Base-by-base conservation (phyloP, 768 basidiomycete species). In the Boletus speciosus region DNA sequence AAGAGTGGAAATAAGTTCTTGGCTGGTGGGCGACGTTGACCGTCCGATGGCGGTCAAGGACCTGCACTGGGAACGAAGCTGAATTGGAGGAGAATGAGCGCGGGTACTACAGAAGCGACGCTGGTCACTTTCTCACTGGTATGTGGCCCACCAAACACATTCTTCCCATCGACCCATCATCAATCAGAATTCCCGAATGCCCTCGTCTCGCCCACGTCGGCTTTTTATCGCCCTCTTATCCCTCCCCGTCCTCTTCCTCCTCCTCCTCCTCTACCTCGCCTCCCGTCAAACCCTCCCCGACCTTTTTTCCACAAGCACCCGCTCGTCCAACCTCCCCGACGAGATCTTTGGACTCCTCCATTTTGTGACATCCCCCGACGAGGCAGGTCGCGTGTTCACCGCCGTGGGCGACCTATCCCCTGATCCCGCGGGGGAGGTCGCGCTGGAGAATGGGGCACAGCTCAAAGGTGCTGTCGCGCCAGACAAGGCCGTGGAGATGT, bases 321-420 rank as follows among this genome's bases (percentile, higher is more conserved):
- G 75, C 55, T 64, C 78, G 39, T 61, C 76, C 57, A 71, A 73
- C 51, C 57, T 64, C 35, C 71, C 64, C 44, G 74, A 79, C 48
- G 88, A 90, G 68, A 81, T 90, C 27, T 86, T 83, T 50, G 88
- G 86, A 0, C 72, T 90, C n/a, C 72, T 90, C 31, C 78, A 86
- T 61, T 76, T 90, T 40, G 80, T 85, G 31, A 81, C 82, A 0
- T 75, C 78, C 31, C 58, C 67, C 6, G 61, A 61, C 38, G 67
- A 68, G 19, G 53, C 58, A 31, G 56, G 47, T 19, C 54, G 67
- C 0, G 42, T 60, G n/a, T 11, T 67, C 34, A 36, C 3, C 27
- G 29, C 41, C 4, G 36, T 43, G 0, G 67, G 73, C 5, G 68
- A 74, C 27, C 15, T 41, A 1, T 12, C 47, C 2, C 35, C 5